Percentiles rank a stretch among this genome's conserved stretches.
Conservation (phyloP, 495 filamentous ascomycete species). For the Hypoxylon intermedium region DNA sequence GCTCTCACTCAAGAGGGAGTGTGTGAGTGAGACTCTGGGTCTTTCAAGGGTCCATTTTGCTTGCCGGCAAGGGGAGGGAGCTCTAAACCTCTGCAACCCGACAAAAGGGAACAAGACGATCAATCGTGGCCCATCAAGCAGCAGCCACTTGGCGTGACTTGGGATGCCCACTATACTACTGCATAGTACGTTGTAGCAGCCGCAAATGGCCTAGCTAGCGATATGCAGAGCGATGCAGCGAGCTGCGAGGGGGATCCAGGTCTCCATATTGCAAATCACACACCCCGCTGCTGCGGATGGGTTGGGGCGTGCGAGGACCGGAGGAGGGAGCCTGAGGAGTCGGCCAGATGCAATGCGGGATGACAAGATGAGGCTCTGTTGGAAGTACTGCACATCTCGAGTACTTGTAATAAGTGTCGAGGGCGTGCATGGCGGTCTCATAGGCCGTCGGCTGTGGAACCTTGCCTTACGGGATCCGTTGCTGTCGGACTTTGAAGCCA, state of each 20-base stretch:
- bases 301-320: conserved; percentile 30
- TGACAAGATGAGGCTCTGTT: conserved; percentile 44
- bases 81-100: conserved; percentile 39
- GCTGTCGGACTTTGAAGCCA: conserved; percentile 1
- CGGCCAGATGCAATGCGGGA: conserved; percentile 27
- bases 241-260: conserved; percentile 23
- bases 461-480: neutral
- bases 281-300: conserved; percentile 21
- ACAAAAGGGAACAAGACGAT: conserved; percentile 36
- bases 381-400: conserved; percentile 30
- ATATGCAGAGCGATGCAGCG: conserved; percentile 26
- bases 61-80: conserved; percentile 33
- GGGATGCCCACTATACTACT: conserved; percentile 36
- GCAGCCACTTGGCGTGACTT: conserved; percentile 40
- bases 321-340: conserved; percentile 26
- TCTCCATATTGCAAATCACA: conserved; percentile 37
- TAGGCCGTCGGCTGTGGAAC: conserved; percentile 5
- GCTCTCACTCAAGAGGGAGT: conserved; percentile 8
- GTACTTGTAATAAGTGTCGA: conserved; percentile 17
- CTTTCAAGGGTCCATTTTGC: conserved; percentile 28
- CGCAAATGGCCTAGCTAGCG: conserved; percentile 38
- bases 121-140: conserved; percentile 38
- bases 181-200: conserved; percentile 34
- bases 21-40: conserved; percentile 21
- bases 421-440: no score